Percentiles rank a stretch among this genome's conserved stretches.
These are phyloP conservation scores for Elsinoe ampelina DNA, from an alignment of 2,329 filamentous ascomycete genomes.

Conservation along the genomic window DNA sequence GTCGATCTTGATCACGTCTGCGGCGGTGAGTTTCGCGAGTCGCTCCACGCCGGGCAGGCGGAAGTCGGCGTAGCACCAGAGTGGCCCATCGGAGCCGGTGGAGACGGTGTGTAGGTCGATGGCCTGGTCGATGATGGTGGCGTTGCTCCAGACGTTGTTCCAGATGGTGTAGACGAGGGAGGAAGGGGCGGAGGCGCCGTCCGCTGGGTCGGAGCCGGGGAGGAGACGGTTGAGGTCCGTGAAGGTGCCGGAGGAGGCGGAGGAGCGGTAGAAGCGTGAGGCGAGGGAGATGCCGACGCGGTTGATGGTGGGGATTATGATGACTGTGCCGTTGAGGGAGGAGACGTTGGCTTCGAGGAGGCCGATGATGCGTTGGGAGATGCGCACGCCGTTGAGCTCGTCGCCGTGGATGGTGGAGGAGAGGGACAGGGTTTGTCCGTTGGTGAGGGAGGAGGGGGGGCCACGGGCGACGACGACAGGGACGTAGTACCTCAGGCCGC, in stretches of 20 bases:
- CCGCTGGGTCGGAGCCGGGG: conserved; percentile 4
- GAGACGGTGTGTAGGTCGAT: conserved; percentile 32
- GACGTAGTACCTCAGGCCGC: conserved; percentile 30
- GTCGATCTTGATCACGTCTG: conserved; percentile 33
- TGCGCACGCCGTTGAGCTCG: conserved; percentile 31
- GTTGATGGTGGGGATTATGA: conserved; percentile 32
- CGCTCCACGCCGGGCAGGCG: conserved; percentile 30
- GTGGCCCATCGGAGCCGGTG: conserved; percentile 29
- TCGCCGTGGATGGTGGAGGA: conserved; percentile 33
- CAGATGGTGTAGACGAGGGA: conserved; percentile 27
- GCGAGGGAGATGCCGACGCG: conserved; percentile 32
- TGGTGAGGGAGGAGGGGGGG: conserved; percentile 28
- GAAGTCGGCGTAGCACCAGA: conserved; percentile 34
- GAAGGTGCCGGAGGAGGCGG: conserved; percentile 22
- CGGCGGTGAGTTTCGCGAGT: conserved; percentile 31
- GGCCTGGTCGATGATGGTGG: conserved; percentile 31
- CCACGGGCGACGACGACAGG: conserved; percentile 32
- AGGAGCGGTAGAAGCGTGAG: conserved; percentile 25
- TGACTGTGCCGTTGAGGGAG: conserved; percentile 25
- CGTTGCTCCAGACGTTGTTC: conserved; percentile 32
- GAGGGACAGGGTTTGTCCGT: conserved; percentile 30
- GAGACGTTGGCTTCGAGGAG: conserved; percentile 29
- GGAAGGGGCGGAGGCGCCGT: conserved; percentile 30
- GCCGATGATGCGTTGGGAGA: conserved; percentile 30
- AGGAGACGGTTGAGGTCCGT: conserved; percentile 13